phyloP scores from a whole-genome alignment of 2,329 filamentous ascomycete genomes.

The Macrophomina phaseolina region DNA sequence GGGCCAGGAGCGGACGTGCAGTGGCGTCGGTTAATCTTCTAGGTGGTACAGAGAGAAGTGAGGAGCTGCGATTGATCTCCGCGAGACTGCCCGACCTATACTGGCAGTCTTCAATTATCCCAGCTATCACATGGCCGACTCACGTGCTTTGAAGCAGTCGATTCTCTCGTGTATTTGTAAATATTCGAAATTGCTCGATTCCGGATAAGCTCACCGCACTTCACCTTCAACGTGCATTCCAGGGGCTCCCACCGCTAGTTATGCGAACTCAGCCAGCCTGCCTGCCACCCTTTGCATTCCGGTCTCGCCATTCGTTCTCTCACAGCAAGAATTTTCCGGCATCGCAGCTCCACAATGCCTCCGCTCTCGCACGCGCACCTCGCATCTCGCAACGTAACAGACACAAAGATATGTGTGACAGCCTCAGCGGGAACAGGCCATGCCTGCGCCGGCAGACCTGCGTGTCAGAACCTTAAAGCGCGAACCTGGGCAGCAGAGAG shows the following conservation, averaged over 20 bases:
- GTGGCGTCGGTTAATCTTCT: constrained; percentile 8
- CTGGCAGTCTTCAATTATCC: not conserved
- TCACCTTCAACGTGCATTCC: constrained; percentile 5
- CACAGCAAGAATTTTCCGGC: constrained; percentile 4
- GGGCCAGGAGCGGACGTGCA: constrained; percentile 9
- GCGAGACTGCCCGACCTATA: not conserved
- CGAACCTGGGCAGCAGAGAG: not conserved
- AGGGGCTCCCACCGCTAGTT: constrained; percentile 2
- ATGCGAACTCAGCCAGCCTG: not conserved
- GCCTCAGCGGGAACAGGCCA: not conserved
- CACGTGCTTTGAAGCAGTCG: not conserved
- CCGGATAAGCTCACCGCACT: constrained; percentile 5
- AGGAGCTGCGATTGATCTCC: constrained; percentile 20
- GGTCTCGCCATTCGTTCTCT: not conserved
- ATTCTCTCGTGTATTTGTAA: not conserved
- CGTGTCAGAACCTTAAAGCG: constrained; percentile 24
- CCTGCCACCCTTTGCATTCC: not conserved
- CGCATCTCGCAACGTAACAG: constrained; percentile 19
- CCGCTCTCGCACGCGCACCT: constrained; percentile 3
- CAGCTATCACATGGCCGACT: not conserved
- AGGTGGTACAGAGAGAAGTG: constrained; percentile 20
- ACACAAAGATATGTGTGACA: constrained; percentile 16
- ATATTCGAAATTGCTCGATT: not conserved
- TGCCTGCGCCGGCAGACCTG: constrained; percentile 8
- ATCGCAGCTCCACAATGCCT: not conserved